Base-by-base conservation (phyloP, 139 green algal species). In the Chlamydomonas sp. region DNA sequence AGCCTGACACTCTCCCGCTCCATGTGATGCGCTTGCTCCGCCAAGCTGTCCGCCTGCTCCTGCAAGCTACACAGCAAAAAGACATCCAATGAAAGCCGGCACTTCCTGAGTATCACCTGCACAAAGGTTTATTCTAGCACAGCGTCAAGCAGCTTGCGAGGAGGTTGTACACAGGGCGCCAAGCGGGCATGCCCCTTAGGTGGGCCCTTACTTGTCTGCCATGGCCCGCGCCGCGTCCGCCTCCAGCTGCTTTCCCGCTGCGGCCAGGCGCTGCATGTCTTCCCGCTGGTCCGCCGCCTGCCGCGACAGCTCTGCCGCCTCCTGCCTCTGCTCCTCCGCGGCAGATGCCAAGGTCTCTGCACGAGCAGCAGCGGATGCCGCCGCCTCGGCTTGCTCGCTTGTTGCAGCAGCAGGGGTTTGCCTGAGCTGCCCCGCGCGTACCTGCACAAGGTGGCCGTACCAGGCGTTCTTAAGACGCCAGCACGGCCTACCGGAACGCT, bases 131-230 rank as follows among this genome's bases (percentile, higher is more conserved):
- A 49, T 49, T n/a, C 68, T 4, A 74, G 10, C 68, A 74, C 73
- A 61, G 5, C 5, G 57, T n/a, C 57, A 64, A 63, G 31, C 31
- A 49, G 31, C 31, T 49, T 49, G 31, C 31, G 31, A 49, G 31
- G 31, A 49, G 31, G 31, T 49, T 49, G 31, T 49, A 49, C 31
- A 49, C 31, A 49, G 31, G 31, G 31, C 31, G 31, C 31, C 31
- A 49, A 49, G 31, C 31, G 31, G 31, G 31, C 31, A 49, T 49
- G 31, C 31, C 31, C 31, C 31, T 49, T 49, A 49, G 31, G 31
- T n/a, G 5, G 74, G 49, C 61, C 14, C 71, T n/a, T 68, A 87
- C 83, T 62, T 87, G 83, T 87, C 83, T n/a, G 83, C 83, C 73
- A 87, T 74, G 0, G 83, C 17, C 12, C 59, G 58, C 0, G 62